phyloP scores from a whole-genome alignment of 78 protist species.

The Dictyostelium citrinum region DNA sequence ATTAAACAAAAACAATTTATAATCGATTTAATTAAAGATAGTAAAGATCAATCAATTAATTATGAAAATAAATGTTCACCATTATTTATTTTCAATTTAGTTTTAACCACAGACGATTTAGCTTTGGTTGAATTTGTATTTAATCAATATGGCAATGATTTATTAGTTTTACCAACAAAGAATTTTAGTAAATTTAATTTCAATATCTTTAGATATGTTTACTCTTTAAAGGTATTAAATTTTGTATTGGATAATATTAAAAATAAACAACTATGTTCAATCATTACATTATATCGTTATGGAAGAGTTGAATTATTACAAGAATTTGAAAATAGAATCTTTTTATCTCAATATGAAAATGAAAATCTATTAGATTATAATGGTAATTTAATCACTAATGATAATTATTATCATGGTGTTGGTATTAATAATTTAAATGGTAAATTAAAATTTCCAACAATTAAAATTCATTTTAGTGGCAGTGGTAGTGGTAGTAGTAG shows the following conservation, averaged over 20 bases:
- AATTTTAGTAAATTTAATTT: background rate
- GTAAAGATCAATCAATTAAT: background rate
- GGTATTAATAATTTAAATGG: background rate
- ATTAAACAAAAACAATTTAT: background rate
- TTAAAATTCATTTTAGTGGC: background rate
- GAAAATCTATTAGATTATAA: background rate
- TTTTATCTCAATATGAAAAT: background rate
- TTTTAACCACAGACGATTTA: background rate
- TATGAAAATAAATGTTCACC: background rate
- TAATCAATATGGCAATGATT: background rate
- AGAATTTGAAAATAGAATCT: background rate
- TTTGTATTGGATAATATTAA: background rate
- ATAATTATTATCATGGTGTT: background rate
- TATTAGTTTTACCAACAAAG: background rate
- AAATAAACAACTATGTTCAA: background rate
- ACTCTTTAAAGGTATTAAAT: background rate
- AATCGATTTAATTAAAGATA: background rate
- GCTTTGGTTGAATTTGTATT: background rate
- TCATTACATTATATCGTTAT: background rate
- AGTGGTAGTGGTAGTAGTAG: background rate
- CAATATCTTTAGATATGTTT: background rate
- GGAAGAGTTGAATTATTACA: background rate
- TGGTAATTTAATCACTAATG: background rate
- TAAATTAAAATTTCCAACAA: conserved; percentile 1
- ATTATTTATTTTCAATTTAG: background rate